These are phyloP conservation scores for Claviceps sp. DNA, from an alignment of 2,329 filamentous ascomycete genomes.

Conservation along the genomic window DNA sequence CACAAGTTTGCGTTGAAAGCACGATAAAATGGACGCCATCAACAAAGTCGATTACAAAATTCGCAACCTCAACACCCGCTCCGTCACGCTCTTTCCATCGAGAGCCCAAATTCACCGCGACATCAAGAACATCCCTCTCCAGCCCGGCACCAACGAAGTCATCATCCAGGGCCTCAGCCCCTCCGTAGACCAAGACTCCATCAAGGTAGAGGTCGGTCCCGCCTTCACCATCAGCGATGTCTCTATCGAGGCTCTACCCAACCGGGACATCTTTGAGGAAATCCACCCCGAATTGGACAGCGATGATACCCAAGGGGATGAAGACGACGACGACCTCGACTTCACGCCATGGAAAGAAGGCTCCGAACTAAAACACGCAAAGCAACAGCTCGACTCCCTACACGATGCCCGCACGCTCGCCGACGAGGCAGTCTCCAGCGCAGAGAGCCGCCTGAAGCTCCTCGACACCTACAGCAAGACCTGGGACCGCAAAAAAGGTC, in stretches of 20 bases:
- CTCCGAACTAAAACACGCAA: slow-evolving; percentile 11
- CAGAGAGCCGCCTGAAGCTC: slow-evolving; percentile 23
- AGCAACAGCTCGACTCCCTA: slow-evolving; percentile 16
- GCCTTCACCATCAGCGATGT: slow-evolving; percentile 47
- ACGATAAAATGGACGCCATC: slow-evolving; percentile 22
- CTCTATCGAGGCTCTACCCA: slow-evolving; percentile 38
- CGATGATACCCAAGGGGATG: neutral
- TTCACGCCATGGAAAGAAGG: slow-evolving; percentile 9
- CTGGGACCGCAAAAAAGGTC: slow-evolving; percentile 22
- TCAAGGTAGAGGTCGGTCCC: slow-evolving; percentile 46
- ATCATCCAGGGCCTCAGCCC: slow-evolving; percentile 42
- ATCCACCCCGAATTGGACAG: slow-evolving; percentile 31
- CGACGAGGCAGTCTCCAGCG: neutral
- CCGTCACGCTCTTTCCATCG: slow-evolving; percentile 49
- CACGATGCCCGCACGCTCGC: slow-evolving; percentile 9
- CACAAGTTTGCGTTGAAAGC: neutral
- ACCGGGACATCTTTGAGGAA: slow-evolving; percentile 37
- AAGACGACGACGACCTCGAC: slow-evolving; percentile 17
- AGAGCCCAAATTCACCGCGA: slow-evolving; percentile 48
- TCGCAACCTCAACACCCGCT: slow-evolving; percentile 42
- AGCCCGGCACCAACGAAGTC: slow-evolving; percentile 43
- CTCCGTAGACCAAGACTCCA: slow-evolving; percentile 42
- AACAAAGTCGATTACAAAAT: slow-evolving; percentile 39
- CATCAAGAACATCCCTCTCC: slow-evolving; percentile 34
- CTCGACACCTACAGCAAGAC: slow-evolving; percentile 24